Base-by-base conservation (phyloP, 805 yeast genomes). In the Zygoascus biomembranicola region DNA sequence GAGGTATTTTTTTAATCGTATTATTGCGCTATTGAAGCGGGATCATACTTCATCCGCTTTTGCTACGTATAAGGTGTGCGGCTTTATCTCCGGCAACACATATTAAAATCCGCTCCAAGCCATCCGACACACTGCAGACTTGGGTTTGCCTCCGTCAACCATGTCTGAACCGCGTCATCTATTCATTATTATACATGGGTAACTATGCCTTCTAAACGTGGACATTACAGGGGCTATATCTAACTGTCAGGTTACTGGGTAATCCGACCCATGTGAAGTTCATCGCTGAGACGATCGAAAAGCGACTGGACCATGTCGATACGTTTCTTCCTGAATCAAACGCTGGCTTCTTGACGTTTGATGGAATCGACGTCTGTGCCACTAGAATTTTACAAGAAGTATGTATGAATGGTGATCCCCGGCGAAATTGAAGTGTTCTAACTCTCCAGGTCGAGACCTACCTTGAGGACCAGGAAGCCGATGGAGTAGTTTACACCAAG, bases 141-240 rank as follows among this genome's bases (percentile, higher is more conserved):
- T 35, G 39, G 16, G 13, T 35, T 11, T 35, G 13, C 39, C 39
- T 35, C 16, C 39, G 16, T n/a, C 3, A 35, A 35, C 16, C 39
- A 35, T 35, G 19, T 23, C 32, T 13, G 39, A 35, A 11, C 16
- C 3, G 18, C 61, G 56, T 37, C 95, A 88, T 66, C 71, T 88
- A 48, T 80, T 87, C 53, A 82, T 87, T 2, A 68, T 87, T 20
- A 78, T 85, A 37, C 95, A 88, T 69, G 96, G 96, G 73, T 77
- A 70, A 59, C 77, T 74, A 14, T 47, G 5, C 5, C 5, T 20
- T 2, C 19, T 3, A 13, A 28, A 11, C 23, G n/a, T 44, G 11
- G 16, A 44, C 19, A 4, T 5, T n/a, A 8, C 16, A 13, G 39
- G 39, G 13, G 4, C 4, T 4, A 2, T 47, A 5, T 32, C 39